phyloP scores from a whole-genome alignment of 2,329 filamentous ascomycete genomes.

The Beauveria sp. region DNA sequence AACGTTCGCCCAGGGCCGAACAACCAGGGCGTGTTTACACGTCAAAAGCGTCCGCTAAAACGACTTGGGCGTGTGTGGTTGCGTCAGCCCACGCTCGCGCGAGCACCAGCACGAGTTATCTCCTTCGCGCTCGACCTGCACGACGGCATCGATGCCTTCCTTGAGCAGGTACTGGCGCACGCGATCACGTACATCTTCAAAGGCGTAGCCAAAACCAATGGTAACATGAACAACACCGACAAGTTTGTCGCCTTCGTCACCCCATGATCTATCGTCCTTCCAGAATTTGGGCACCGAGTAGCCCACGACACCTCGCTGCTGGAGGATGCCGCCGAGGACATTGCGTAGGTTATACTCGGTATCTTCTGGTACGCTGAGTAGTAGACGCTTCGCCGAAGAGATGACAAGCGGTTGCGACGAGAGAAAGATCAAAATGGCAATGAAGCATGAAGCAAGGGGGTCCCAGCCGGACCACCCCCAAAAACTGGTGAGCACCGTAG shows the following conservation, averaged over 20 bases:
- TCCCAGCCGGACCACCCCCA: constrained; percentile 93
- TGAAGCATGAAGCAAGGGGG: constrained; percentile 86
- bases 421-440: constrained; percentile 87
- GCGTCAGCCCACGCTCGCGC: constrained; percentile 22
- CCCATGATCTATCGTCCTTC: constrained; percentile 62
- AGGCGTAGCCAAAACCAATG: constrained; percentile 60
- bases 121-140: constrained; percentile 83
- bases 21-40: not conserved
- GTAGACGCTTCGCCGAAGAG: constrained; percentile 71
- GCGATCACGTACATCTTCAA: constrained; percentile 79
- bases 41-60: constrained; percentile 20
- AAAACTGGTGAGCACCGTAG: constrained; percentile 78
- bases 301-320: constrained; percentile 73
- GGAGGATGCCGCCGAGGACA: constrained; percentile 73
- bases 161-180: constrained; percentile 62
- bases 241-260: constrained; percentile 44
- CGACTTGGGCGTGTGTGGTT: constrained; percentile 26
- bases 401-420: constrained; percentile 83
- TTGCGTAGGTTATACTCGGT: constrained; percentile 84
- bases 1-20: not conserved
- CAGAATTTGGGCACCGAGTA: constrained; percentile 89
- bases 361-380: constrained; percentile 77
- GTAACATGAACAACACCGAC: constrained; percentile 82
- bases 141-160: constrained; percentile 69
- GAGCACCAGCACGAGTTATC: constrained; percentile 57